phyloP scores from a whole-genome alignment of 2,329 filamentous ascomycete species.

The Pseudogymnoascus verrucosus region DNA sequence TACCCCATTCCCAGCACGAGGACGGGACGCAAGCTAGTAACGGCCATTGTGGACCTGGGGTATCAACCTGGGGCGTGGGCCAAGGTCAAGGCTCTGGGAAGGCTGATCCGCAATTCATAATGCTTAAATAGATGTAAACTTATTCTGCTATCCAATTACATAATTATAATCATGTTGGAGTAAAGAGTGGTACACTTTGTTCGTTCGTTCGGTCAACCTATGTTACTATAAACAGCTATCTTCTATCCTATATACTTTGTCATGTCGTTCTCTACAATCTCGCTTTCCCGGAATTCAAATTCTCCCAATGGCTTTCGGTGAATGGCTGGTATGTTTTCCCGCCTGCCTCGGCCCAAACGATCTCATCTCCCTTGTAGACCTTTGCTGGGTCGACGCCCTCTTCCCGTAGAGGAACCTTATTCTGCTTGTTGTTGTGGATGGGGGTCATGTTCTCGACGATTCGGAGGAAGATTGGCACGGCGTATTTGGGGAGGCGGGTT shows the following conservation, averaged over 20 bases:
- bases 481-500: constrained; percentile 59
- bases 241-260: neutral
- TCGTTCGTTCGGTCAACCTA: neutral
- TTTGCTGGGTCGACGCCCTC: constrained; percentile 55
- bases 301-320: constrained; percentile 49
- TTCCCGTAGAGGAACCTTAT: constrained; percentile 61
- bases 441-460: constrained; percentile 50
- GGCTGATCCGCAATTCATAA: constrained; percentile 26
- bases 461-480: constrained; percentile 66
- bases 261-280: constrained; percentile 31
- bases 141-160: constrained; percentile 2
- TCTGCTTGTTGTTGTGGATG: constrained; percentile 74
- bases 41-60: constrained; percentile 52
- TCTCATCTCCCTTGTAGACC: constrained; percentile 33
- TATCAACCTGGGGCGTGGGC: constrained; percentile 38
- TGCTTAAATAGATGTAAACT: constrained; percentile 6
- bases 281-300: constrained; percentile 36
- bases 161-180: neutral
- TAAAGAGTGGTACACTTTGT: neutral
- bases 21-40: constrained; percentile 57
- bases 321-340: constrained; percentile 54
- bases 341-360: constrained; percentile 51
- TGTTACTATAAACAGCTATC: neutral
- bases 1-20: constrained; percentile 67
- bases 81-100: constrained; percentile 24